These are phyloP conservation scores for Candida broadrunensis DNA, from an alignment of 805 yeast species.

Conservation along the genomic window DNA sequence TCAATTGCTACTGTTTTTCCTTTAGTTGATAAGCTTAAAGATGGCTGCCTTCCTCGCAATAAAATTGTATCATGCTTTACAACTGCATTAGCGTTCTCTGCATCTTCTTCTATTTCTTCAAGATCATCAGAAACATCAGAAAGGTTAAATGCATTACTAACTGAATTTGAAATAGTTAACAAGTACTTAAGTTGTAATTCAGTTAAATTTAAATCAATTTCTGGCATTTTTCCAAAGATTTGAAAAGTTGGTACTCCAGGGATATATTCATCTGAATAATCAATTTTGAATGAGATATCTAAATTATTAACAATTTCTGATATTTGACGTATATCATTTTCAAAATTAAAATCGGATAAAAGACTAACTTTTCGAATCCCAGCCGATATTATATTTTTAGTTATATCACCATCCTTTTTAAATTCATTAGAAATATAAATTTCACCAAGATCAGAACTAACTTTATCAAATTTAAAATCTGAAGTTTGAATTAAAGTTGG, in stretches of 20 bases:
- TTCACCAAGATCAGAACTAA: conserved; percentile 61
- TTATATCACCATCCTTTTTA: conserved; percentile 20
- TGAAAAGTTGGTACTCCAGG: conserved; percentile 45
- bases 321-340: conserved; percentile 43
- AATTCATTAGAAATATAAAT: conserved; percentile 67
- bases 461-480: conserved; percentile 13
- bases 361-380: conserved; percentile 73
- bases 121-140: conserved; percentile 37
- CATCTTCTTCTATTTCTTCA: conserved; percentile 56
- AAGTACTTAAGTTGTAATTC: conserved; percentile 69
- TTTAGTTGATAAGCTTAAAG: background rate
- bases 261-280: conserved; percentile 44
- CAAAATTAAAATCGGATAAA: conserved; percentile 57
- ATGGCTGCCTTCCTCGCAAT: background rate
- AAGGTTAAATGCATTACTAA: conserved; percentile 52
- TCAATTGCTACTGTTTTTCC: background rate
- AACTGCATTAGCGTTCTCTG: conserved; percentile 58
- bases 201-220: conserved; percentile 62
- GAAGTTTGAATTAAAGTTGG: conserved; percentile 54
- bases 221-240: conserved; percentile 58
- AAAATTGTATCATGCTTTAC: conserved; percentile 20
- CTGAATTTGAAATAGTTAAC: conserved; percentile 49
- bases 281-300: conserved; percentile 59
- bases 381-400: conserved; percentile 36
- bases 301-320: conserved; percentile 65